Evolutionary conservation across 306 rosid species (phyloP).

Genomic region (Fragaria vesca): DNA sequence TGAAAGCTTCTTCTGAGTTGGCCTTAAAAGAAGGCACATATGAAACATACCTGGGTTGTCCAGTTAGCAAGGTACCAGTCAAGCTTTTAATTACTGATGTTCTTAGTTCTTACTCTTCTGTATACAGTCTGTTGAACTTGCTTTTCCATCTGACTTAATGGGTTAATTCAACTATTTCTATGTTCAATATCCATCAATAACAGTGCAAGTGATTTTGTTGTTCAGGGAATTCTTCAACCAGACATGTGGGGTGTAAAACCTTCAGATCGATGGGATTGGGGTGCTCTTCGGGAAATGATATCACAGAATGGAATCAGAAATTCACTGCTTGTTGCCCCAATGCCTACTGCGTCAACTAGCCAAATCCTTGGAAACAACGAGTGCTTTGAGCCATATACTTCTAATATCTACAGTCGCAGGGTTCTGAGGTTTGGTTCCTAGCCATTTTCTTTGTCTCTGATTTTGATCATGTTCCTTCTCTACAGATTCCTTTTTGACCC

Average conservation of each 20-base stretch:
- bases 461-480: not conserved
- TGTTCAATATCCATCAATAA: not conserved
- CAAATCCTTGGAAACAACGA: conserved; percentile 93
- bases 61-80: conserved; percentile 68
- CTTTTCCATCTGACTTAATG: not conserved
- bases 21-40: conserved; percentile 81
- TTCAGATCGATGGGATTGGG: conserved; percentile 78
- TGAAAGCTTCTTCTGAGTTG: conserved; percentile 68
- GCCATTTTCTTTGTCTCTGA: not conserved
- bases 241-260: conserved; percentile 88
- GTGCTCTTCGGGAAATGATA: conserved; percentile 49
- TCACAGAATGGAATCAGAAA: conserved; percentile 62
- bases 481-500: conserved; percentile 16
- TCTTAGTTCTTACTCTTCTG: not conserved
- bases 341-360: conserved; percentile 93
- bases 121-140: not conserved
- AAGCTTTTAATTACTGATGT: not conserved
- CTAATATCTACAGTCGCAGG: conserved; percentile 82
- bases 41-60: conserved; percentile 77
- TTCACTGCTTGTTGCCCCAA: conserved; percentile 88
- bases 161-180: not conserved
- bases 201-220: conserved; percentile 12
- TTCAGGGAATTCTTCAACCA: conserved; percentile 81
- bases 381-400: conserved; percentile 94
- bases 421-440: conserved; percentile 60